Conservation (phyloP, 805 yeast genomes). For the Barnettozyma salicaria region DNA sequence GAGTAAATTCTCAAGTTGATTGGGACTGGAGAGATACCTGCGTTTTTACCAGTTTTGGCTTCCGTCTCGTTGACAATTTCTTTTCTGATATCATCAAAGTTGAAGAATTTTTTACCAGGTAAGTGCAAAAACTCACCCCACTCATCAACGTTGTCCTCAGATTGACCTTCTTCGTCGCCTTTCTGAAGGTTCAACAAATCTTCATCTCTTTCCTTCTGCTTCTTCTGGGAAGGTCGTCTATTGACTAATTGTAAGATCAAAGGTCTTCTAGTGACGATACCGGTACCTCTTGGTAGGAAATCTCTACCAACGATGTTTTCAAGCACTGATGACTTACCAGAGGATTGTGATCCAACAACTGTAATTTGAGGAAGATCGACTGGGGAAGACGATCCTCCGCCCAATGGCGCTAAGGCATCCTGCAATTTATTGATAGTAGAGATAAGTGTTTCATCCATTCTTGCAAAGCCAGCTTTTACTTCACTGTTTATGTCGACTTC, state of each 20-base stretch:
- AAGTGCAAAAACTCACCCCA: conserved; percentile 98
- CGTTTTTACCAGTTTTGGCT: conserved; percentile 70
- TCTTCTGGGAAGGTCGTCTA: conserved; percentile 40
- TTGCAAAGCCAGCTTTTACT: background rate
- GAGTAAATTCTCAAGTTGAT: conserved; percentile 89
- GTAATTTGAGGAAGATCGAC: conserved; percentile 91
- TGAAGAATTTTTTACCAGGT: conserved; percentile 81
- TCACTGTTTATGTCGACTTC: background rate
- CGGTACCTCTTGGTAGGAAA: conserved; percentile 87
- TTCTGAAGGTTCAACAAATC: conserved; percentile 32
- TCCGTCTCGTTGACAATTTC: conserved; percentile 93
- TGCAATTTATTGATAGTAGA: conserved; percentile 73
- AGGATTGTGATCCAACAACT: conserved; percentile 90
- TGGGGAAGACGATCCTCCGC: conserved; percentile 73
- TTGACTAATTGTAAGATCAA: conserved; percentile 76
- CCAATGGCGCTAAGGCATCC: conserved; percentile 85
- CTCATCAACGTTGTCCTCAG: conserved; percentile 73
- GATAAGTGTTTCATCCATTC: conserved; percentile 72
- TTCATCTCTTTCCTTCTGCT: conserved; percentile 23
- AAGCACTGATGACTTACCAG: conserved; percentile 83
- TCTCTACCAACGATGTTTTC: conserved; percentile 91
- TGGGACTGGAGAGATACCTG: conserved; percentile 89
- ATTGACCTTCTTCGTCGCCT: conserved; percentile 34
- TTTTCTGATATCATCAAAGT: conserved; percentile 80
- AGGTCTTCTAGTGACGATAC: conserved; percentile 89